Percentiles rank a stretch among this genome's conserved stretches.
Evolutionary conservation across 768 basidiomycete genomes (phyloP).

Genomic region (Boletus edulis): DNA sequence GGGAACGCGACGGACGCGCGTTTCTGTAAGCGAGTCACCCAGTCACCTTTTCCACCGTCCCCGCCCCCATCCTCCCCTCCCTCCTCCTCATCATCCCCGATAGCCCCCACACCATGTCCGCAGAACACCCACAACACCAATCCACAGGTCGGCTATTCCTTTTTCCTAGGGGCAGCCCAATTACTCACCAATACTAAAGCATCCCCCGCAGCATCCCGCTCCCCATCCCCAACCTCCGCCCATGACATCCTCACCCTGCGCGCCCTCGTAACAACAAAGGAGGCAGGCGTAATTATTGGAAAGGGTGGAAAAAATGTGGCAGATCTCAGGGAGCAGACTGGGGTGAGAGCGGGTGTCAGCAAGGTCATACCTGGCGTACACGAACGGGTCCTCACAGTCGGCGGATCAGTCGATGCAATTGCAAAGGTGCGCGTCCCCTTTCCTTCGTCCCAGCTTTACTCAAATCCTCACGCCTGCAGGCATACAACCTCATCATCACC

Average conservation of each 20-base stretch:
- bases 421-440: constrained; percentile 61
- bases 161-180: constrained; percentile 16
- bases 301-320: constrained; percentile 98
- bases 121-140: constrained; percentile 55
- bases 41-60: constrained; percentile 9
- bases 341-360: constrained; percentile 98
- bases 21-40: constrained; percentile 8
- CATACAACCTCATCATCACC: constrained; percentile 91
- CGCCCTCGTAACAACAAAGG: constrained; percentile 94
- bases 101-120: constrained; percentile 51
- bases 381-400: constrained; percentile 95
- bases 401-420: constrained; percentile 88
- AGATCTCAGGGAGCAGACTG: constrained; percentile 91
- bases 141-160: constrained; percentile 47
- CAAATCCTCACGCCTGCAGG: constrained; percentile 45
- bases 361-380: constrained; percentile 98
- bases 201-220: constrained; percentile 68
- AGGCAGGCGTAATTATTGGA: constrained; percentile 96
- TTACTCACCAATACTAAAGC: constrained; percentile 30
- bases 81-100: constrained; percentile 29
- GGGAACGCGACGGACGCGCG: constrained; percentile 29
- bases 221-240: constrained; percentile 60
- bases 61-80: constrained; percentile 3
- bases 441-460: not conserved
- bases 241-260: constrained; percentile 85